Evolutionary conservation across 2,329 filamentous ascomycete species (phyloP), one percentile per base, ranked within the genome.

Genomic region (Aspergillus japonicus): DNA sequence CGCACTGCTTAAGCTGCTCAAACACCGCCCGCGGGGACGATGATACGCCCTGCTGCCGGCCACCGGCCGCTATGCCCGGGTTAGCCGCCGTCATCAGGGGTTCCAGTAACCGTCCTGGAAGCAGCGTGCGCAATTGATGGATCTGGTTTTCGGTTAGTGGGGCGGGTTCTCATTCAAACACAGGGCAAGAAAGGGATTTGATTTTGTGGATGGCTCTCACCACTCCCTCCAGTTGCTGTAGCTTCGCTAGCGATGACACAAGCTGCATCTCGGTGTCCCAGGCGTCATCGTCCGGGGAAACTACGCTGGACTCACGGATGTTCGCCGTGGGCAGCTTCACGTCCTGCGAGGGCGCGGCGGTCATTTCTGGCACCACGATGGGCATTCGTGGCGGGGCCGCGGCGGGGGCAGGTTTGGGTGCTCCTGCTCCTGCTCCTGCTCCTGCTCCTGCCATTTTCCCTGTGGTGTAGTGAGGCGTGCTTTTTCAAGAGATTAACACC

Each of bases 41-140:
- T 31, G 67, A 70, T 24, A 74, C 70, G 5, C 66, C 55, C 19
- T 64, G 44, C 7, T 35, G 33, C 33, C 33, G 26, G 26, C 64
- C 69, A 6, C 62, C 49, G 1, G 62, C 23, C 11, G 62, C 57
- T 14, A 62, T 68, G 10, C 64, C 64, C 8, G 74, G 74, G 42
- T 75, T 73, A 39, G 75, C 66, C 29, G 78, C 71, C n/a, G 76
- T 74, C 3, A 68, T 65, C 12, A 79, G 58, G 4, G 77, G 77
- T 12, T 76, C 74, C 39, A 79, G 65, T 11, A 80, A 60, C 26
- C 75, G 75, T 21, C 72, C 73, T 3, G 78, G 78, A 31, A 80
- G 66, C 19, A 80, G 67, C 24, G 70, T 71, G 50, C 78, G 78
- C 16, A 81, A 68, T 62, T 75, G 70, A 55, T 78, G 76, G 54